Conservation (phyloP, 805 yeast genomes). For the Wickerhamiella lipophila region DNA sequence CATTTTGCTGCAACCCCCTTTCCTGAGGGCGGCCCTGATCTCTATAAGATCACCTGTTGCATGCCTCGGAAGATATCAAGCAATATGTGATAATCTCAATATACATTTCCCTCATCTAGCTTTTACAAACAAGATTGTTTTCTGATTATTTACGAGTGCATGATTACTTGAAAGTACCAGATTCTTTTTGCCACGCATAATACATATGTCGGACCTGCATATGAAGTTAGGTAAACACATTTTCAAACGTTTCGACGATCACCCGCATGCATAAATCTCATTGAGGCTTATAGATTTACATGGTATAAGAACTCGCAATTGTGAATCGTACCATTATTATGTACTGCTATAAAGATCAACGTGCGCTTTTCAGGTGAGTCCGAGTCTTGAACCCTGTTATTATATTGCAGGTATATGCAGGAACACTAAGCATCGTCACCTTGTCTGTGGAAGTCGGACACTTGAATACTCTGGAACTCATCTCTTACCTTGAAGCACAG, state of each 20-base stretch:
- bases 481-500: too few relatives aligned
- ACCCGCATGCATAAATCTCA: background rate
- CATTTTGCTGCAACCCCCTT: background rate
- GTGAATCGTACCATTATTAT: too few relatives aligned
- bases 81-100: too few relatives aligned
- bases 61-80: background rate
- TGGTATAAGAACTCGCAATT: too few relatives aligned
- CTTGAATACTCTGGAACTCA: too few relatives aligned
- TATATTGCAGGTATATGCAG: background rate
- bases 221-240: background rate
- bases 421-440: conserved; percentile 3
- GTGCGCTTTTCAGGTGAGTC: too few relatives aligned
- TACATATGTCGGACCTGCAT: conserved; percentile 3
- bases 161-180: background rate
- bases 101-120: too few relatives aligned
- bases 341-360: too few relatives aligned
- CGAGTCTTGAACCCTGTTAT: background rate
- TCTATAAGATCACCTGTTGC: background rate
- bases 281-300: background rate
- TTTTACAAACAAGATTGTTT: background rate
- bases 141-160: background rate
- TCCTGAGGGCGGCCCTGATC: background rate
- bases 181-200: conserved; percentile 1
- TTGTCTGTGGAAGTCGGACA: background rate
- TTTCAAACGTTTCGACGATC: background rate